Conservation (phyloP, 306 rosid genomes). For the Citrullus amarus region DNA sequence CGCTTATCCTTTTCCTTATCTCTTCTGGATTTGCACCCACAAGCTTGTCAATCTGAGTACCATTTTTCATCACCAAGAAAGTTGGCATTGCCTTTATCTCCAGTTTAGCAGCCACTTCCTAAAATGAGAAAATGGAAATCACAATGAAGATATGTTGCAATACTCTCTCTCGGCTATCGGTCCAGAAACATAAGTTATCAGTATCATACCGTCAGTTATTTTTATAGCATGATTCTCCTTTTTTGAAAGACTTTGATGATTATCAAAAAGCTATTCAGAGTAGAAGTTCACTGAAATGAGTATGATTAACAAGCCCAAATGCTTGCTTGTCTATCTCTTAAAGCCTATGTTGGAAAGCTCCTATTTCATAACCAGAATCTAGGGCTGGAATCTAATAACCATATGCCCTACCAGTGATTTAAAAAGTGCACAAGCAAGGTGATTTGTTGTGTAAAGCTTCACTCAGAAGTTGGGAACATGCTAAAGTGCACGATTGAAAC, state of each 20-base stretch:
- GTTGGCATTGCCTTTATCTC: constrained; percentile 91
- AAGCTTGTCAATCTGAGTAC: constrained; percentile 39
- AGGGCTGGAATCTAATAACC: not conserved
- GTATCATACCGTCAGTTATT: not conserved
- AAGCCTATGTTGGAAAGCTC: not conserved
- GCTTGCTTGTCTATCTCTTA: not conserved
- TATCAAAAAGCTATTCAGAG: not conserved
- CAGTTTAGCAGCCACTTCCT: constrained; percentile 72
- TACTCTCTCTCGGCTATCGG: not conserved
- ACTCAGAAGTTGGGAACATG: too few relatives aligned
- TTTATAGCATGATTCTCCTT: not conserved
- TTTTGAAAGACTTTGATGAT: not conserved
- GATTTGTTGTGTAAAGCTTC: too few relatives aligned
- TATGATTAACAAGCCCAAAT: not conserved
- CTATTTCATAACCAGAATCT: not conserved
- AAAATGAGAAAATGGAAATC: constrained; percentile 6
- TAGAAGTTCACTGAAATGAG: not conserved
- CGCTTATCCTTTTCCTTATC: constrained; percentile 68
- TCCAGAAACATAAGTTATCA: not conserved
- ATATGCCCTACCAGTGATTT: not conserved
- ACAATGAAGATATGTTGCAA: not conserved
- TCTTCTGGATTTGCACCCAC: constrained; percentile 97
- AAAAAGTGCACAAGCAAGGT: not conserved
- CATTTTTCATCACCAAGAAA: constrained; percentile 51
- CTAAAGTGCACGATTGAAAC: not conserved